Percentiles rank a stretch among this genome's conserved stretches.
Conservation (phyloP, 768 basidiomycete genomes). For the Amanita pseudoporphyria region DNA sequence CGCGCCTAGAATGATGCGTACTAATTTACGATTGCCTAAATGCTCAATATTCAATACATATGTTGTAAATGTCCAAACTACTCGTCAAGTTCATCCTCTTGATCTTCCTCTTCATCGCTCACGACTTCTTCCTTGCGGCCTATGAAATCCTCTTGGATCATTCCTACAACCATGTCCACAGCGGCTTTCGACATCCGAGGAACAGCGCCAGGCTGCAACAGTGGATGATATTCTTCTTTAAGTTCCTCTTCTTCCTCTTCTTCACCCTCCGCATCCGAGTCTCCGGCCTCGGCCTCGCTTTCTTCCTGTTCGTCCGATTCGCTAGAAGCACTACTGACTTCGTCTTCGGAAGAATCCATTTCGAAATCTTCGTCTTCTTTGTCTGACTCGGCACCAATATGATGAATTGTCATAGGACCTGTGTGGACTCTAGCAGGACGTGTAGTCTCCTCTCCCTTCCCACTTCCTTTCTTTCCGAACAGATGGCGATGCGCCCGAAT, state of each 20-base stretch:
- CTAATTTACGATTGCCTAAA: neutral
- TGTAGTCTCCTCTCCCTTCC: slow-evolving; percentile 9
- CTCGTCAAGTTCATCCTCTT: slow-evolving; percentile 10
- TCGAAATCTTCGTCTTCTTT: slow-evolving; percentile 37
- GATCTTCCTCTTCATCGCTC: slow-evolving; percentile 41
- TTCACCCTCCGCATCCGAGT: slow-evolving; percentile 16
- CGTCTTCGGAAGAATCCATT: slow-evolving; percentile 18
- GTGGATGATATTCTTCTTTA: slow-evolving; percentile 47
- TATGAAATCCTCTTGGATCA: slow-evolving; percentile 45
- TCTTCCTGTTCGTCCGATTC: slow-evolving; percentile 20
- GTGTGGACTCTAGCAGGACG: slow-evolving; percentile 11
- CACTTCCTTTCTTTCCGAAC: slow-evolving; percentile 36
- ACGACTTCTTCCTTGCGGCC: slow-evolving; percentile 31
- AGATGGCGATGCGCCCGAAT: slow-evolving; percentile 42
- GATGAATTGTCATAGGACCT: slow-evolving; percentile 22
- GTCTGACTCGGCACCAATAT: slow-evolving; percentile 32
- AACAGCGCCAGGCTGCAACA: slow-evolving; percentile 58
- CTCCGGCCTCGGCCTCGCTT: slow-evolving; percentile 20
- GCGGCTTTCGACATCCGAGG: slow-evolving; percentile 59
- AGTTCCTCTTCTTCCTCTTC: slow-evolving; percentile 38
- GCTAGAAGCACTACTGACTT: slow-evolving; percentile 13
- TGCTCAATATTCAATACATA: no score
- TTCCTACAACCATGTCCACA: slow-evolving; percentile 54
- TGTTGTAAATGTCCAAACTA: neutral
- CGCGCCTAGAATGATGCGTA: neutral